Evolutionary conservation across 345 rosid species (phyloP).

Genomic region (Syzygium aqueum): DNA sequence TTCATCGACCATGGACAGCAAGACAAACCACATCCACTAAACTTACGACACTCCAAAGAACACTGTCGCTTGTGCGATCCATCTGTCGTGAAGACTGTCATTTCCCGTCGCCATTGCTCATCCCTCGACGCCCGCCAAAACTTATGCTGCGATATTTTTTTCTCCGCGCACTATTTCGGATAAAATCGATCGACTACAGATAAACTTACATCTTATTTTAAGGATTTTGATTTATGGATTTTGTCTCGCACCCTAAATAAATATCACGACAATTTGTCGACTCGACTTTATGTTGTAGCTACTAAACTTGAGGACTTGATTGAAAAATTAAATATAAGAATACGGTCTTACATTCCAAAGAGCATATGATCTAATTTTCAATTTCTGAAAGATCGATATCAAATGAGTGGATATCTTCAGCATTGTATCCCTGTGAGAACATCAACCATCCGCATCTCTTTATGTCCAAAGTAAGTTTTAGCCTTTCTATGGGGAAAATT

Average conservation of each 20-base stretch:
- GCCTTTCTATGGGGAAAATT: no score
- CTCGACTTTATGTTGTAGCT: neutral
- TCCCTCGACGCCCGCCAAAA: neutral
- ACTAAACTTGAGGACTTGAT: neutral
- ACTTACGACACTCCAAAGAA: no score
- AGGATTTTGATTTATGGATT: neutral
- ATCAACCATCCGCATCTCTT: no score
- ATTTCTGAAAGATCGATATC: no score
- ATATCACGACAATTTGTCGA: neutral
- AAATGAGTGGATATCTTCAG: no score
- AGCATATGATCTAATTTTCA: accelerated
- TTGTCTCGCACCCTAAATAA: neutral
- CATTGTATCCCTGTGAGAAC: no score
- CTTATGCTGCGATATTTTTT: neutral
- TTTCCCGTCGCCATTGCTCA: neutral
- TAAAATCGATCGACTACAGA: neutral
- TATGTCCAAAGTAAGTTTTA: no score
- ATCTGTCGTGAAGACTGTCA: neutral
- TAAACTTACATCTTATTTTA: neutral
- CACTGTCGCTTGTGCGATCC: neutral
- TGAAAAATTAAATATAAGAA: no score
- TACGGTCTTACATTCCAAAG: no score
- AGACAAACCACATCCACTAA: neutral
- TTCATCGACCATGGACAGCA: neutral
- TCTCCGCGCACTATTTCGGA: neutral